These are phyloP conservation scores for Didymella arachidicola DNA, from an alignment of 2,329 filamentous ascomycete species.

Conservation along the genomic window DNA sequence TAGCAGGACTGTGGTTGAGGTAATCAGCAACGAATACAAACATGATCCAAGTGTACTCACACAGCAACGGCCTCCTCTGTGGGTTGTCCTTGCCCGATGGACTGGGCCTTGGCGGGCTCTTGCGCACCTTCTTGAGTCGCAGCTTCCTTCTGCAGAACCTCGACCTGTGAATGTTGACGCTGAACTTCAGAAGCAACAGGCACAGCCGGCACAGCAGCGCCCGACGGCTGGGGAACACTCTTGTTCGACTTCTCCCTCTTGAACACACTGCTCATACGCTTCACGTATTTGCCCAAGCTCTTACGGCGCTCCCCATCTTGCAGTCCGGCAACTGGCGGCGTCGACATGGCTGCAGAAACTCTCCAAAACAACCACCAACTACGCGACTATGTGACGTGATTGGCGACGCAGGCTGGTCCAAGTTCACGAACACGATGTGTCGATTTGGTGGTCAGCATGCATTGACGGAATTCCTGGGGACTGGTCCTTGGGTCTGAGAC, in stretches of 20 bases:
- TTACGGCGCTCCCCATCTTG: conserved; percentile 42
- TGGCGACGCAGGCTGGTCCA: conserved; percentile 21
- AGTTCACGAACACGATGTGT: conserved; percentile 37
- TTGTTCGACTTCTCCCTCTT: conserved; percentile 44
- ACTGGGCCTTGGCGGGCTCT: conserved; percentile 7
- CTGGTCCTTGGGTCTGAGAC: conserved; percentile 41
- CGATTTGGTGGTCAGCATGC: conserved; percentile 24
- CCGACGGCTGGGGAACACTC: conserved; percentile 8
- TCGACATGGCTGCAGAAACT: conserved; percentile 37
- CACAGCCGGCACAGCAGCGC: conserved; percentile 20
- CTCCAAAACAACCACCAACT: conserved; percentile 5
- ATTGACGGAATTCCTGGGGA: conserved; percentile 26
- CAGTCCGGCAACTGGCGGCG: conserved; percentile 27
- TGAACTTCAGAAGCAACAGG: conserved; percentile 1
- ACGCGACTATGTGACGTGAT: conserved; percentile 5
- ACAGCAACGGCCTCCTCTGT: conserved; percentile 4
- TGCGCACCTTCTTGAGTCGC: conserved; percentile 6
- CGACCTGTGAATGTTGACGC: conserved; percentile 1
- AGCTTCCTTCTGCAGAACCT: not conserved
- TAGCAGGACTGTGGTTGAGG: not conserved
- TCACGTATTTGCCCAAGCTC: conserved; percentile 51
- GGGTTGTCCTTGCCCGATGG: conserved; percentile 5
- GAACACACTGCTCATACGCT: conserved; percentile 52
- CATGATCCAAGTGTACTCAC: conserved; percentile 8
- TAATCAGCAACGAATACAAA: conserved; percentile 2